These are phyloP conservation scores for Trichopus zeylanicus DNA, from an alignment of 116 monocot species.

Conservation along the genomic window DNA sequence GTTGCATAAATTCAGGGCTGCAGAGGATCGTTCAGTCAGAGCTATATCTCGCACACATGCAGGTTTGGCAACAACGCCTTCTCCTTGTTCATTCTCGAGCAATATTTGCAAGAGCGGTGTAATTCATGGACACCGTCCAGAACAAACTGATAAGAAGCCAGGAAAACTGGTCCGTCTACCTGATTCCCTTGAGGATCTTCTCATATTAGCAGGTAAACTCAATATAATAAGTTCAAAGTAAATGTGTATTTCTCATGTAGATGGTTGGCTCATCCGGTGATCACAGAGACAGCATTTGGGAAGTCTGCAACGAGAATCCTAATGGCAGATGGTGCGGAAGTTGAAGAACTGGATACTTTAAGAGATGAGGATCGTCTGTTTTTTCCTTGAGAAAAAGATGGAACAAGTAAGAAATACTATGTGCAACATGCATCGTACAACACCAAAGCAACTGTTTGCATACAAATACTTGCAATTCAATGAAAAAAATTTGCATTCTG, in stretches of 20 bases:
- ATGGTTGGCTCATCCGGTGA: not conserved
- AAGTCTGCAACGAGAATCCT: slow-evolving; percentile 20
- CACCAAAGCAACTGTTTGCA: too few species aligned
- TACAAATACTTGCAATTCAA: too few species aligned
- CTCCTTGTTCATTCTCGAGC: not conserved
- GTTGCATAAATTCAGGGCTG: too few species aligned
- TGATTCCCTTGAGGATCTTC: slow-evolving; percentile 52
- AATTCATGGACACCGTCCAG: slow-evolving; percentile 45
- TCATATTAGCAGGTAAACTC: slow-evolving; percentile 48
- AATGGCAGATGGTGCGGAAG: slow-evolving; percentile 36
- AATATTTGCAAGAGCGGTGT: slow-evolving; percentile 28
- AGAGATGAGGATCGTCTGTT: slow-evolving; percentile 47
- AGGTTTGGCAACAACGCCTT: slow-evolving; percentile 3
- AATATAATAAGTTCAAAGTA: not conserved
- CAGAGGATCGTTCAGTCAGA: too few species aligned
- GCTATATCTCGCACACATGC: slow-evolving; percentile 4
- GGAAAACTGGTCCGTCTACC: slow-evolving; percentile 52
- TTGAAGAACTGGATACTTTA: slow-evolving; percentile 34
- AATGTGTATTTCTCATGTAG: not conserved
- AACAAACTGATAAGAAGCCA: slow-evolving; percentile 10
- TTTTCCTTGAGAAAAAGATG: slow-evolving; percentile 5
- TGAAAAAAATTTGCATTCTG: too few species aligned
- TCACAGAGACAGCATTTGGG: slow-evolving; percentile 34
- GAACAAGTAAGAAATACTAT: too few species aligned
- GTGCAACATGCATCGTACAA: too few species aligned